A percentile compares a stretch with the other conserved stretches of the same genome.
phyloP scores from a whole-genome alignment of 208 protist genomes.

The Trichomonas gallinae region DNA sequence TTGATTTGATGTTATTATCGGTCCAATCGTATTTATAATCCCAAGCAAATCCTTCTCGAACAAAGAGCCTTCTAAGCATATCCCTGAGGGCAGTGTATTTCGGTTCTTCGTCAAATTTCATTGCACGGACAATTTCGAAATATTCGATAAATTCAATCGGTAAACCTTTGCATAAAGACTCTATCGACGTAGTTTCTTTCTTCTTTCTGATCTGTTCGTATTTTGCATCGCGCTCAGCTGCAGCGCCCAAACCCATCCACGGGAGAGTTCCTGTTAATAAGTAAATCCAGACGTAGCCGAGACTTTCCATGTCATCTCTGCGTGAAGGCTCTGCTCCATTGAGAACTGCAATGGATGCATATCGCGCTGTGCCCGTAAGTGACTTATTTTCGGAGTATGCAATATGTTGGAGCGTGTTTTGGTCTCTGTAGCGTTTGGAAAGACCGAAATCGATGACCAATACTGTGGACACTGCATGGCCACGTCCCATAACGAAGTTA shows the following conservation, averaged over 20 bases:
- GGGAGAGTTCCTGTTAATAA: neutral
- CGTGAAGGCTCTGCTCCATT: neutral
- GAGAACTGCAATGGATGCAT: neutral
- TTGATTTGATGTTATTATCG: neutral
- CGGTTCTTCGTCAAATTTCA: neutral
- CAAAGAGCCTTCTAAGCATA: neutral
- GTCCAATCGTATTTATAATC: constrained; percentile 14
- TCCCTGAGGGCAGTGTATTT: neutral
- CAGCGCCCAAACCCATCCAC: neutral
- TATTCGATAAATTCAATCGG: constrained; percentile 11
- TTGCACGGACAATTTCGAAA: neutral
- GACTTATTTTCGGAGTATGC: neutral
- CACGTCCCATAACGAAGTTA: neutral
- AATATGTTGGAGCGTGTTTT: neutral
- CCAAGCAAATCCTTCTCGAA: neutral
- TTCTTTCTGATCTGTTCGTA: neutral
- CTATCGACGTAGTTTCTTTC: neutral
- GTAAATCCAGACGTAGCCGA: neutral
- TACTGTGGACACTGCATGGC: neutral
- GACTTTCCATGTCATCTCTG: constrained; percentile 2
- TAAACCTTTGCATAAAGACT: neutral
- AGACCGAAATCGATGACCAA: neutral
- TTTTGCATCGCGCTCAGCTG: neutral
- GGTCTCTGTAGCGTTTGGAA: neutral
- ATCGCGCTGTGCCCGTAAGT: neutral